phyloP scores from a whole-genome alignment of 2,329 filamentous ascomycete genomes.

The Stemphylium beticola region DNA sequence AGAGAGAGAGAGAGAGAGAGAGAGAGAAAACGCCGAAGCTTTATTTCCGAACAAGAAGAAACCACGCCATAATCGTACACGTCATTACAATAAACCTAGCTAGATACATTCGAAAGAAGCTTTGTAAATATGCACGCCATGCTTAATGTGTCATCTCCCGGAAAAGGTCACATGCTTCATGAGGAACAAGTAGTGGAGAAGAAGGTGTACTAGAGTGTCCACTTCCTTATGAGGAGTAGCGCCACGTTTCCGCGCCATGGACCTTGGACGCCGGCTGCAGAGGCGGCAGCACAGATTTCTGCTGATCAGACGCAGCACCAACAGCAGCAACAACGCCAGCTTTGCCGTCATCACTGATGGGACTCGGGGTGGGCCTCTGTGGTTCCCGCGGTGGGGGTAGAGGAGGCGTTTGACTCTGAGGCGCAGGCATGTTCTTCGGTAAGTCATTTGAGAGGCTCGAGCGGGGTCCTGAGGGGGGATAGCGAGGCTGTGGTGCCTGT shows the following conservation, averaged over 20 bases:
- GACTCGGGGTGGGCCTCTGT: conserved; percentile 40
- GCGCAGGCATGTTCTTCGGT: conserved; percentile 14
- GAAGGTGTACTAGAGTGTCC: not conserved
- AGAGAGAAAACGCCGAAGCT: not conserved
- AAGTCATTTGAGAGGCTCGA: conserved; percentile 23
- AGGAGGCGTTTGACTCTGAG: conserved; percentile 24
- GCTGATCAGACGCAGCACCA: conserved; percentile 3
- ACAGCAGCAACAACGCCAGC: conserved; percentile 1
- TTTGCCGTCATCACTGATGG: conserved; percentile 43
- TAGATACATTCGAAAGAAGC: not conserved
- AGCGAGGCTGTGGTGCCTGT: conserved; percentile 27
- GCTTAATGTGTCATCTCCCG: no score
- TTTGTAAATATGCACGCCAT: not conserved
- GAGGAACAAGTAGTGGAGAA: not conserved
- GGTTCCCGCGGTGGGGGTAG: conserved; percentile 24
- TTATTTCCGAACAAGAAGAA: no score
- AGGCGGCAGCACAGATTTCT: conserved; percentile 9
- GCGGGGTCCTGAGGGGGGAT: conserved; percentile 16
- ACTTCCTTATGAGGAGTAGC: conserved; percentile 23
- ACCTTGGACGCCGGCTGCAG: conserved; percentile 15
- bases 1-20: not conserved
- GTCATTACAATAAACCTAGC: not conserved
- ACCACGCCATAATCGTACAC: not conserved
- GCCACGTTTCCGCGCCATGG: conserved; percentile 44
- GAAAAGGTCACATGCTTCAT: not conserved